Percentiles rank a stretch among this genome's conserved stretches.
Conservation (phyloP, 208 protist genomes). For the Wallacemonas collosoma region DNA sequence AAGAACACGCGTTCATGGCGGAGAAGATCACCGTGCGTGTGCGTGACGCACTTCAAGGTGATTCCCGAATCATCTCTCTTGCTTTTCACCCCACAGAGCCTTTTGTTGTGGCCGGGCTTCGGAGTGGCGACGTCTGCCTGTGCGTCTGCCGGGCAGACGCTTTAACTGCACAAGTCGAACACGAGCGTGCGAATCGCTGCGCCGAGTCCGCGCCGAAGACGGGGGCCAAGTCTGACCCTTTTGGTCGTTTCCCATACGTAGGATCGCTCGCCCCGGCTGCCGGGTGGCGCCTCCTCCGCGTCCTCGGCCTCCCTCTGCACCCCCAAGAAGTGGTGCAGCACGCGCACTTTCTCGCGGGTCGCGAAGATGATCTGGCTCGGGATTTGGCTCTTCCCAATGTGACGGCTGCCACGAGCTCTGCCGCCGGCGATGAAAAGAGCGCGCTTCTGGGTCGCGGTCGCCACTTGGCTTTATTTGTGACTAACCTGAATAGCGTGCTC, state of each 20-base stretch:
- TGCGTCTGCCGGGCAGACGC: conserved; percentile 31
- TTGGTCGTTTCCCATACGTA: neutral
- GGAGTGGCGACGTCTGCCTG: conserved; percentile 34
- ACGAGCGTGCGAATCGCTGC: conserved; percentile 22
- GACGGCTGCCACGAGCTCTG: neutral
- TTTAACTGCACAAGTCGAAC: conserved; percentile 31
- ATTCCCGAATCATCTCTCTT: conserved; percentile 30
- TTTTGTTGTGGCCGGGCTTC: conserved; percentile 28
- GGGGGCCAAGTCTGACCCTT: neutral
- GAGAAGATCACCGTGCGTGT: neutral
- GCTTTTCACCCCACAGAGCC: conserved; percentile 43
- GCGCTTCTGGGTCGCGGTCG: neutral
- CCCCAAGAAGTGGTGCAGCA: conserved; percentile 22
- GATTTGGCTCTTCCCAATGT: conserved; percentile 27
- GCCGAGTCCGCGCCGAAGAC: neutral
- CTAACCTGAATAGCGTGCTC: conserved; percentile 28
- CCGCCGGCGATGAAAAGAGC: too few species aligned
- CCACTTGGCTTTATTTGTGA: conserved; percentile 34
- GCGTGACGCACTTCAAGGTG: neutral
- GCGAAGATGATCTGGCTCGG: conserved; percentile 33
- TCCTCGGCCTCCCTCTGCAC: neutral
- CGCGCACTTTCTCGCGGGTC: conserved; percentile 32
- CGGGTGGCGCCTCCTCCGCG: conserved; percentile 12
- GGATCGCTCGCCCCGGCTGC: neutral
- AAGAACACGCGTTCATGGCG: neutral